These are phyloP conservation scores for Puccinia brachypodii DNA, from an alignment of 1,284 basidiomycete genomes.

Conservation along the genomic window DNA sequence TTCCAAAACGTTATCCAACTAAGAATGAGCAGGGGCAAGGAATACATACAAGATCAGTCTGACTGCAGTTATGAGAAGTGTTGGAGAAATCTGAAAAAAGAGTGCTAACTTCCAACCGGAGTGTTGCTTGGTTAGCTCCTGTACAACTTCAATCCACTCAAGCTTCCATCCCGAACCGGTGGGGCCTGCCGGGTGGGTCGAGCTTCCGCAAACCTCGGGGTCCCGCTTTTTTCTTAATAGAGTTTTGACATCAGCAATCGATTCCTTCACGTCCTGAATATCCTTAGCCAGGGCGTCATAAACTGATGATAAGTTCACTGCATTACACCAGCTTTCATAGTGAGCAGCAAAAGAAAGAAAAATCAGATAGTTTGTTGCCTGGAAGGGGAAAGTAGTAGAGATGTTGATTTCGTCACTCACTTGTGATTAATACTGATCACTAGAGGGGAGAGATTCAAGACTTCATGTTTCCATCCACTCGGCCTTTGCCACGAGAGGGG, in stretches of 20 bases:
- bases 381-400: conserved; percentile 35
- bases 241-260: conserved; percentile 60
- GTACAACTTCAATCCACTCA: conserved; percentile 60
- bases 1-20: conserved; percentile 38
- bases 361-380: not conserved
- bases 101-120: conserved; percentile 58
- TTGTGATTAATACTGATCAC: conserved; percentile 59
- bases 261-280: conserved; percentile 58
- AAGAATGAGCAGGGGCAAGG: not conserved
- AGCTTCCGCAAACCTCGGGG: not conserved
- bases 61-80: not conserved
- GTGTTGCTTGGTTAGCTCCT: conserved; percentile 59
- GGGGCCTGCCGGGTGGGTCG: not conserved
- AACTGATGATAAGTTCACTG: conserved; percentile 60
- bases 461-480: conserved; percentile 43
- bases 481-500: conserved; percentile 52
- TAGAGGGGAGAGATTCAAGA: conserved; percentile 39
- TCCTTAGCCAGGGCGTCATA: conserved; percentile 59
- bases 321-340: conserved; percentile 60
- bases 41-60: not conserved
- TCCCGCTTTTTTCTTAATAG: conserved; percentile 56
- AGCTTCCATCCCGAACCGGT: conserved; percentile 55
- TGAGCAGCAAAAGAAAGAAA: not conserved
- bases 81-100: not conserved
- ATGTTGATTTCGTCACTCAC: conserved; percentile 50